A percentile compares a stretch with the other conserved stretches of the same genome.
Conservation (phyloP, 1,284 basidiomycete genomes). For the Fomitopsis schrenkii region DNA sequence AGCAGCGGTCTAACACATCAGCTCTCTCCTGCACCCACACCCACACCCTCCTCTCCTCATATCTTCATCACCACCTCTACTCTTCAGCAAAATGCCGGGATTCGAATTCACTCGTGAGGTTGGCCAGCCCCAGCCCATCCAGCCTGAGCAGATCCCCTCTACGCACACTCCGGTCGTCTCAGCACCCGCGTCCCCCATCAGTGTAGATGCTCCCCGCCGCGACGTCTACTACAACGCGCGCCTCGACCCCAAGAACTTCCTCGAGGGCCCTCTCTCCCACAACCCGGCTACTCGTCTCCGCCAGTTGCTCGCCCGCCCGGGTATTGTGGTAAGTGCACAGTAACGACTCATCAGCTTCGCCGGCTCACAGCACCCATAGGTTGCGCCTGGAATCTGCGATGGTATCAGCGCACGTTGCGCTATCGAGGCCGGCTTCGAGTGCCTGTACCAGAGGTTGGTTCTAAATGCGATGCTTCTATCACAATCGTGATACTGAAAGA, state of each 20-base stretch:
- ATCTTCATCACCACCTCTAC: conserved; percentile 11
- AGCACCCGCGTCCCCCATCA: conserved; percentile 4
- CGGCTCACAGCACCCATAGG: conserved; percentile 27
- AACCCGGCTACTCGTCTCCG: conserved; percentile 70
- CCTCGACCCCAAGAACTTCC: conserved; percentile 63
- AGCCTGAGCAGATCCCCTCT: conserved; percentile 4
- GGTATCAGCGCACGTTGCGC: conserved; percentile 79
- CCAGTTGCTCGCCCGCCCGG: conserved; percentile 72
- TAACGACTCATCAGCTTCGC: background rate
- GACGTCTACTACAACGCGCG: conserved; percentile 51
- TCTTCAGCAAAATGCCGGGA: conserved; percentile 35
- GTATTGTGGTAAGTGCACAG: conserved; percentile 58
- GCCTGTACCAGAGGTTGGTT: conserved; percentile 61
- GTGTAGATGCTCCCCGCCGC: conserved; percentile 11
- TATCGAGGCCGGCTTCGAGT: conserved; percentile 72
- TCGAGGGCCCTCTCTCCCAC: conserved; percentile 61
- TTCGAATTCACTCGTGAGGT: conserved; percentile 35
- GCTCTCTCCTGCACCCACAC: background rate
- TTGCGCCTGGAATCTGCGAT: conserved; percentile 78
- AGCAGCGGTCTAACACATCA: background rate
- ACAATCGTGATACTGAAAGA: background rate
- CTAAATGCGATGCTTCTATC: background rate
- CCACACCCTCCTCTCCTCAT: conserved; percentile 3
- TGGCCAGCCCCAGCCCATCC: conserved; percentile 15
- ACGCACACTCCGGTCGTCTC: conserved; percentile 8